Evolutionary conservation across 1,284 basidiomycete genomes (phyloP), one percentile per base, ranked within the genome.

Genomic region (Tylopilus orsonianus): DNA sequence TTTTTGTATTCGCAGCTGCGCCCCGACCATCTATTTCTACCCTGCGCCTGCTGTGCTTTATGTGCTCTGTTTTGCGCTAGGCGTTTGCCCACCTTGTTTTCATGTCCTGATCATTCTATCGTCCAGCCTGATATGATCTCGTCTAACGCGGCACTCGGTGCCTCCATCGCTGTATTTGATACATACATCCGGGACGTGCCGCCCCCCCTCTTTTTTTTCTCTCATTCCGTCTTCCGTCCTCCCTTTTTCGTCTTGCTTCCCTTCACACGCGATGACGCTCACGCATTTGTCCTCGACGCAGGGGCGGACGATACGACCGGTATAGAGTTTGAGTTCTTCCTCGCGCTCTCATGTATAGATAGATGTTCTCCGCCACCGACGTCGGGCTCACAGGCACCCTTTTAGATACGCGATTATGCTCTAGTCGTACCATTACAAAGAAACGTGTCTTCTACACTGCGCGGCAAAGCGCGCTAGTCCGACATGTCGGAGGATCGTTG

Each of bases 361-460:
- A 59, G 62, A 61, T 34, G 26, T 12, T 34, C 26, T 3, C 30
- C 33, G 29, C 22, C 38, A 30, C 41, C 45, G n/a, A 23, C 9
- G n/a, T 36, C 38, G 18, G 27, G 24, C 41, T 40, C 39, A 23
- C 26, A n/a, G n/a, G n/a, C n/a, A n/a, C n/a, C n/a, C n/a, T n/a
- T n/a, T n/a, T 56, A 62, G 47, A 56, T 48, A 46, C 33, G 39
- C 46, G 23, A 47, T 39, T 38, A 44, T 52, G 57, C 48, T 49
- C 32, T 58, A 50, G 32, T 46, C 55, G 59, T 64, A 65, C 10
- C 19, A 32, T 48, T 52, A 64, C 48, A 54, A 30, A 46, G 41
- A n/a, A n/a, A 54, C 13, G 18, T 40, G 20, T 33, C 32, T 24
- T 42, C 30, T 36, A 36, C 41, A 38, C n/a, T 30, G 18, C 13